phyloP scores from a whole-genome alignment of 1,284 basidiomycete species.

The Microbotryum saponariae region DNA sequence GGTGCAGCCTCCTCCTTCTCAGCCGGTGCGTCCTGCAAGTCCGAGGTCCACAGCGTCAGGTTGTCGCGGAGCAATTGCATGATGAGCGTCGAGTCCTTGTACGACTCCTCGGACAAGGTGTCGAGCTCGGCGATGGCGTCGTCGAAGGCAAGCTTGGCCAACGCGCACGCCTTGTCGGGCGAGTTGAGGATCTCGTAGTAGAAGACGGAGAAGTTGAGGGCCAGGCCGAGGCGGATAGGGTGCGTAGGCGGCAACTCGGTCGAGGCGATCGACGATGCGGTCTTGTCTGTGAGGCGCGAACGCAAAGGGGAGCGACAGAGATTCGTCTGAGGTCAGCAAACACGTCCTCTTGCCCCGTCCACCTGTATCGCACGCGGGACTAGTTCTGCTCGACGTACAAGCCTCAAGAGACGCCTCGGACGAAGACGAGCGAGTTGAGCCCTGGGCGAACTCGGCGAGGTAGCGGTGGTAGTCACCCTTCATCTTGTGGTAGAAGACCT shows the following conservation, averaged over 20 bases:
- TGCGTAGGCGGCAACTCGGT: slow-evolving; percentile 45
- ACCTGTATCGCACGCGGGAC: too few species aligned
- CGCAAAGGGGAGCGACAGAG: neutral
- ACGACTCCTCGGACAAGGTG: slow-evolving; percentile 47
- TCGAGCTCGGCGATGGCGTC: slow-evolving; percentile 48
- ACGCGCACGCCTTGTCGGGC: slow-evolving; percentile 44
- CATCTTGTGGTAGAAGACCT: slow-evolving; percentile 42
- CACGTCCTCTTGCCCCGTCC: neutral
- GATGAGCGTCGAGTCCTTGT: slow-evolving; percentile 46
- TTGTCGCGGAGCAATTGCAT: slow-evolving; percentile 48
- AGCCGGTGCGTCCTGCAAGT: slow-evolving; percentile 27
- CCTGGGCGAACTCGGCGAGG: slow-evolving; percentile 47
- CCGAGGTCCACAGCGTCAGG: slow-evolving; percentile 43
- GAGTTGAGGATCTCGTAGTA: slow-evolving; percentile 48
- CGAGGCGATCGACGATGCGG: slow-evolving; percentile 44
- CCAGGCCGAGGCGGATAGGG: slow-evolving; percentile 46
- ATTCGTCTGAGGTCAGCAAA: neutral
- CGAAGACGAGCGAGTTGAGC: slow-evolving; percentile 35
- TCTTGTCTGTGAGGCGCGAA: slow-evolving; percentile 38
- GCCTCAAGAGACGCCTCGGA: slow-evolving; percentile 43
- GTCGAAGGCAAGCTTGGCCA: slow-evolving; percentile 48
- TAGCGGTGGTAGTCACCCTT: slow-evolving; percentile 50
- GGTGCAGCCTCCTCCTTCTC: slow-evolving; percentile 17
- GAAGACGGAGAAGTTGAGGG: slow-evolving; percentile 48
- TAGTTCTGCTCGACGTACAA: slow-evolving; percentile 23